phyloP scores from a whole-genome alignment of 345 rosid species.

The Hibiscus trionum region DNA sequence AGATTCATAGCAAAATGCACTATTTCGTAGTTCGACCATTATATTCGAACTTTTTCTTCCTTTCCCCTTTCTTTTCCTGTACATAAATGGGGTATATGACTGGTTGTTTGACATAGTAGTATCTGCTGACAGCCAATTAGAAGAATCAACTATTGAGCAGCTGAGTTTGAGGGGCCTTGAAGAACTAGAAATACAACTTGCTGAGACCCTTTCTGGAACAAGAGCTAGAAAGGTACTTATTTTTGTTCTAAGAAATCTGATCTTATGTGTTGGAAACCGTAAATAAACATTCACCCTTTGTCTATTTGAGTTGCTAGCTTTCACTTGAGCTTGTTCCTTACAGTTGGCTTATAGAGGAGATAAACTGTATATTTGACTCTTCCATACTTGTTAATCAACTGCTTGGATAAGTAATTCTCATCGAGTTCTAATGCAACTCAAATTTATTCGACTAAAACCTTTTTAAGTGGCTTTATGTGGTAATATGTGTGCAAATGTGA shows the following conservation, averaged over 20 bases:
- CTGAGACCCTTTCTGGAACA: conserved; percentile 15
- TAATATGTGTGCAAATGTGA: background rate
- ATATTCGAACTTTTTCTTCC: background rate
- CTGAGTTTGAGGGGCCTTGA: conserved; percentile 20
- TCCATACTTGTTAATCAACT: no score
- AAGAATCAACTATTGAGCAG: conserved; percentile 26
- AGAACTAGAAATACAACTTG: conserved; percentile 30
- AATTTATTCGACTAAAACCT: background rate
- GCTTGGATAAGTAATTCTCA: background rate
- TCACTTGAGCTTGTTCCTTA: background rate
- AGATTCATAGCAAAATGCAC: background rate
- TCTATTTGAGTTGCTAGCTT: background rate
- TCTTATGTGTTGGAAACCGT: background rate
- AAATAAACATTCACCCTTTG: background rate
- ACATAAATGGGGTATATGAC: background rate
- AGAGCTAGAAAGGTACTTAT: conserved; percentile 28
- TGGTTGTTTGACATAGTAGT: background rate
- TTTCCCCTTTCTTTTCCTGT: background rate
- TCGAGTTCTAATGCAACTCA: background rate
- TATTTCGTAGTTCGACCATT: background rate
- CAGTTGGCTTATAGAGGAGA: background rate
- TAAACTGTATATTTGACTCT: background rate
- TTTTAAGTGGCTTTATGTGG: background rate
- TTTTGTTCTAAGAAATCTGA: background rate
- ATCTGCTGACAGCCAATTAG: conserved; percentile 24